Conservation (phyloP, 2,329 filamentous ascomycete species). For the Claviceps digitariae region DNA sequence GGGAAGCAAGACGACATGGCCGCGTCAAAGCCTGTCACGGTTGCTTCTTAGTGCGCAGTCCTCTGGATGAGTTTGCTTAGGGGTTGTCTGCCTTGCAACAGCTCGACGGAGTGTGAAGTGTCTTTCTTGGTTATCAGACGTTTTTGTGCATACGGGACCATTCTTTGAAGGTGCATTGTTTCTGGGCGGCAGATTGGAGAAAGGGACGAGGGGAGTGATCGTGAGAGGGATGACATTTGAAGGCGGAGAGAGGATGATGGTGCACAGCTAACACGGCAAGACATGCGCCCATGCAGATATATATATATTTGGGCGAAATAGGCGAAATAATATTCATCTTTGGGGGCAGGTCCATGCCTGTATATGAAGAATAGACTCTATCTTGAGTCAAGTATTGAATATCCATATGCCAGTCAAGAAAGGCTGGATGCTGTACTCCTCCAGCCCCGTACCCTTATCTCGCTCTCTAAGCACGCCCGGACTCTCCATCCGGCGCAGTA, state of each 20-base stretch:
- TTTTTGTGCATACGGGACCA: neutral
- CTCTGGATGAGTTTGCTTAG: neutral
- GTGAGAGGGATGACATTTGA: neutral
- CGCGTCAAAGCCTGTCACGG: slow-evolving; percentile 22
- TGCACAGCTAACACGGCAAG: neutral
- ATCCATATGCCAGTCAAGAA: too few species aligned
- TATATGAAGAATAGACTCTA: too few species aligned
- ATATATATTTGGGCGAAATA: neutral
- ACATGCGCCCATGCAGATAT: neutral
- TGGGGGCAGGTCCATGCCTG: too few species aligned
- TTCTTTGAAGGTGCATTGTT: neutral
- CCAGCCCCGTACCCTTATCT: too few species aligned
- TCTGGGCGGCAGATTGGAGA: neutral
- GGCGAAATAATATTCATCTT: too few species aligned
- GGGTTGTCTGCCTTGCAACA: neutral
- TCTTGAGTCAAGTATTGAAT: too few species aligned
- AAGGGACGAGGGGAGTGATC: neutral
- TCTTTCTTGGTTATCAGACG: neutral
- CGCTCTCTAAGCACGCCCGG: too few species aligned
- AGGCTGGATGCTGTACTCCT: too few species aligned
- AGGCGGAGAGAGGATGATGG: neutral
- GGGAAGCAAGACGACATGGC: slow-evolving; percentile 21
- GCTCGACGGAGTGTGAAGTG: neutral
- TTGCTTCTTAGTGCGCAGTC: slow-evolving; percentile 17
- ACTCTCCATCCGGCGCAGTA: too few species aligned